Evolutionary conservation across 2,329 filamentous ascomycete genomes (phyloP), one percentile per base, ranked within the genome.

Genomic region (Pseudocercospora musae): DNA sequence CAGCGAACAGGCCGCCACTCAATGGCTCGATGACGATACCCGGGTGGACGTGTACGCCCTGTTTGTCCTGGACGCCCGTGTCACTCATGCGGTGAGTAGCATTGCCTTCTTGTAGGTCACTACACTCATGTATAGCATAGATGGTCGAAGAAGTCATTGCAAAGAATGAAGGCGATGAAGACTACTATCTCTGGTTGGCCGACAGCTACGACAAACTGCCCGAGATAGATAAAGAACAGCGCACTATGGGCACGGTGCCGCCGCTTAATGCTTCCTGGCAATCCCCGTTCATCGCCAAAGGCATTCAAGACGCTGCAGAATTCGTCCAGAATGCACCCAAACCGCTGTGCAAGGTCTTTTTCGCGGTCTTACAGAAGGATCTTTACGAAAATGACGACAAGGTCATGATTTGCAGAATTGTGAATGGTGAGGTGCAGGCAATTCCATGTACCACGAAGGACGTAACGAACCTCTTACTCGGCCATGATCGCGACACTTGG

Each of bases 221-320:
- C n/a, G 42, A 42, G 37, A 56, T 56, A 27, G 20, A 40, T 13
- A 42, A 54, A 6, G 50, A 55, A 7, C 21, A 50, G 42, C 31
- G 10, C 7, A 40, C 56, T 18, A 15, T 25, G 23, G 60, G 27
- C 13, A 62, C 60, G 20, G 50, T 55, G 9, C 23, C 57, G 25
- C 60, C 60, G 1, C 46, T 62, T n/a, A 42, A 48, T 27, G 9
- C 50, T 29, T 40, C 11, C 9, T 62, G 60, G 60, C 57, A 37
- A n/a, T 62, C 60, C 8, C 60, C 60, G 18, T 59, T 55, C 50
- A 48, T 62, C 8, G 60, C 57, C 20, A 59, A 57, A 31, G 42
- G 46, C 9, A 25, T 59, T 15, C 37, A 55, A 29, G 50, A 59
- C 1, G 57, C 50, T 9, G 57, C 40, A 29, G 23, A 15, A 8